Percentiles rank a stretch among this genome's conserved stretches.
Conservation (phyloP, 169 alveolate genomes). For the Plasmodium fragile region DNA sequence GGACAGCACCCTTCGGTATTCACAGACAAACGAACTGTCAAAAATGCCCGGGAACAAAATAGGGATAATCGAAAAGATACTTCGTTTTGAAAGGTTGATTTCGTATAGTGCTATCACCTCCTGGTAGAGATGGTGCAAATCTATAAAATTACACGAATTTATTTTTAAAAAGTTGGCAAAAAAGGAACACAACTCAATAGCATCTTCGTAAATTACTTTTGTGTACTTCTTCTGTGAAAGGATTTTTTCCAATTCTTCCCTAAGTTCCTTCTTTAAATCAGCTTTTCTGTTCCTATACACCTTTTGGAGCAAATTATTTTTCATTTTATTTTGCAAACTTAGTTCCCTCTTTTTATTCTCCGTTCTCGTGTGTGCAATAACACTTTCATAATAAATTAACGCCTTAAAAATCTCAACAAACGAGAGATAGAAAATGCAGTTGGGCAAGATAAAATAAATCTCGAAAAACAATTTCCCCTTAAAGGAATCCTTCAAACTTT, state of each 20-base stretch:
- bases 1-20: background rate
- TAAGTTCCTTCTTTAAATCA: slow-evolving; percentile 28
- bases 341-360: background rate
- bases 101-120: slow-evolving; percentile 33
- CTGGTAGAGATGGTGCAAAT: slow-evolving; percentile 53
- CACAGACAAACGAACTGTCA: slow-evolving; percentile 26
- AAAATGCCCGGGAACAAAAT: slow-evolving; percentile 49
- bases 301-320: slow-evolving; percentile 33
- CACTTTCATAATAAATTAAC: slow-evolving; percentile 51
- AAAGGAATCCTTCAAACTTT: slow-evolving; percentile 38
- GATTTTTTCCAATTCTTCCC: slow-evolving; percentile 12
- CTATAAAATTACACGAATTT: slow-evolving; percentile 50
- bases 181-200: slow-evolving; percentile 48
- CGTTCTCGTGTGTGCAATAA: slow-evolving; percentile 15
- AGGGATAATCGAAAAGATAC: slow-evolving; percentile 10
- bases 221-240: slow-evolving; percentile 44
- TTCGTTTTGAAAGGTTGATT: slow-evolving; percentile 45
- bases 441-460: slow-evolving; percentile 48
- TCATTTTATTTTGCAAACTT: slow-evolving; percentile 11
- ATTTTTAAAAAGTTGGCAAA: slow-evolving; percentile 59
- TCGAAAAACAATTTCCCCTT: slow-evolving; percentile 57
- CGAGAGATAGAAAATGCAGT: slow-evolving; percentile 36
- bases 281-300: slow-evolving; percentile 5
- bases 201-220: slow-evolving; percentile 66
- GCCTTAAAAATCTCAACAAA: slow-evolving; percentile 36